Conservation (phyloP, 1,284 basidiomycete genomes). For the Melanopsichium pennsylvanicum region DNA sequence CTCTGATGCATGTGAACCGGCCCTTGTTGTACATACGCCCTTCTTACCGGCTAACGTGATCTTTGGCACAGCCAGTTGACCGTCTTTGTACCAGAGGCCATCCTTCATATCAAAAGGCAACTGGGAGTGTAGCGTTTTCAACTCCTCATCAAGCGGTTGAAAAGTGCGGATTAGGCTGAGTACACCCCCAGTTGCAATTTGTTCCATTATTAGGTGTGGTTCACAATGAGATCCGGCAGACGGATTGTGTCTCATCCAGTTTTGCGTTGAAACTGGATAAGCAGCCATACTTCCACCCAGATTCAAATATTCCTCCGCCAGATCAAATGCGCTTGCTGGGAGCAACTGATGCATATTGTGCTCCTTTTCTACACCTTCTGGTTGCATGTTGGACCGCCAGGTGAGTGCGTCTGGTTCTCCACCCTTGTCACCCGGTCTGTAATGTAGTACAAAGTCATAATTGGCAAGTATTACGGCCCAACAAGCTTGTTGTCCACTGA, state of each 20-base stretch:
- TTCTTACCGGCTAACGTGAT: neutral
- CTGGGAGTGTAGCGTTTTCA: too few species aligned
- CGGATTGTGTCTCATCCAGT: too few species aligned
- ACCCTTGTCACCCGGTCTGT: neutral
- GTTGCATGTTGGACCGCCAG: neutral
- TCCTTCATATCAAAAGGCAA: too few species aligned
- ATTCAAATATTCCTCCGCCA: neutral
- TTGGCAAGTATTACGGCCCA: conserved; percentile 7
- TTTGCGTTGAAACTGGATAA: too few species aligned
- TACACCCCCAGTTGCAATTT: too few species aligned
- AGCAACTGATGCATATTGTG: neutral
- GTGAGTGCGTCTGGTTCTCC: conserved; percentile 3
- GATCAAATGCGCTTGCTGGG: neutral
- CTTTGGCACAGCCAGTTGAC: neutral
- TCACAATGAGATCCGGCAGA: too few species aligned
- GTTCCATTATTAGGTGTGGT: too few species aligned
- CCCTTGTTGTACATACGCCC: neutral
- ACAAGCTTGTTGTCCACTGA: neutral
- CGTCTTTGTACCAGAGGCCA: too few species aligned
- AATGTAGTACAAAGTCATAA: conserved; percentile 2
- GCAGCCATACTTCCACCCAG: too few species aligned
- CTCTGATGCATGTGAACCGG: neutral
- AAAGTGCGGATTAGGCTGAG: too few species aligned
- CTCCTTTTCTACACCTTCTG: neutral
- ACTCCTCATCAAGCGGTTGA: too few species aligned